Evolutionary conservation across 805 yeast genomes (phyloP), one percentile per base, ranked within the genome.

Genomic region (Saturnispora quitensis): DNA sequence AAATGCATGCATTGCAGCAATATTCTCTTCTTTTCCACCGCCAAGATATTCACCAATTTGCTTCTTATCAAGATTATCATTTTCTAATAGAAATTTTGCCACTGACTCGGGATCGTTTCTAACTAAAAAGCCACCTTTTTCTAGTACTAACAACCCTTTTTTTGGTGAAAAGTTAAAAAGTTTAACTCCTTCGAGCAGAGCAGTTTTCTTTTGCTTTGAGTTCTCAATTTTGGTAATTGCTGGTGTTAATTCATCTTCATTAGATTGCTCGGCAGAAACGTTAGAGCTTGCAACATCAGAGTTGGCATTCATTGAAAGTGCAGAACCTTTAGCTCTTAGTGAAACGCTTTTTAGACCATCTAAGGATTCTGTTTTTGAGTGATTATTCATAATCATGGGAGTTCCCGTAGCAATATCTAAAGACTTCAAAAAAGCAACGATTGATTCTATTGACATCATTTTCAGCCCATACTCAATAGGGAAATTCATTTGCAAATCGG

Each of bases 41-140:
- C 99, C 99, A 53, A 93, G 71, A 63, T 75, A 93, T 61, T 91
- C 98, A 50, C 99, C 99, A 52, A 95, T 75, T 6, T 79, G 79
- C 0, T 90, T 76, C 63, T 90, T 85, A 63, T 89, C 96, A 50
- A 93, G 71, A 0, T 91, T 86, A 3, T 84, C 84, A 1, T 80
- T 76, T 22, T 68, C 70, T 45, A 88, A 67, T 50, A 93, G 69
- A 67, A 93, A 89, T 52, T 69, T 64, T 0, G 97, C 98, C 56
- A 93, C 80, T 8, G 80, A 81, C 4, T 61, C 62, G 1, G 97
- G 89, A 1, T 77, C 73, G 42, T 78, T 76, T 24, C 80, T 73
- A 10, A 67, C 61, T 43, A 95, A 73, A 61, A 93, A 86, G 0
- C 83, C 82, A 48, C 81, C 74, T 22, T 73, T 76, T 18, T 86